Evolutionary conservation across 768 basidiomycete genomes (phyloP), one percentile per base, ranked within the genome.

Genomic region (Lentinula edodes): DNA sequence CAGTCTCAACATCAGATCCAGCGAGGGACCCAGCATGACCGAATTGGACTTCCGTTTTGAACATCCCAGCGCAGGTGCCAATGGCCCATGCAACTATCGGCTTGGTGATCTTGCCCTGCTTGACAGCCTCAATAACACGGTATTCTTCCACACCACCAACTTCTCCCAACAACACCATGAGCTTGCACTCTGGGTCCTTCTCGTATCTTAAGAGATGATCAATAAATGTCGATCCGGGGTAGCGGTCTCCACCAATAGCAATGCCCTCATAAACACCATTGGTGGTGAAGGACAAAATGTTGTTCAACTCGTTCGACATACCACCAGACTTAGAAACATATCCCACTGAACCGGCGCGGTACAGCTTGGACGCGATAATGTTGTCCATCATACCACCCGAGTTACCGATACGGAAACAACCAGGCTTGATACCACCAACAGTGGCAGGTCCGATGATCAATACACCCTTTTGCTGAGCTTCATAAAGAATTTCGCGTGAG

Each of bases 301-400:
- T 99, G 90, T 99, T 98, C 70, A 99, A 81, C 77, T 99, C 96
- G 81, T 98, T 98, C 70, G 96, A 98, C 96, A 99, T 99, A 75
- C 96, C 96, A 67, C 96, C 96, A 7, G 95, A 98, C 80, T 99
- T 99, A 75, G 94, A 97, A 72, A 99, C 96, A 76, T 98, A 99
- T 70, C 95, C 96, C 68, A 99, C 92, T 12, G 95, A 94, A 61
- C 96, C 96, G 32, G 95, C 80, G 70, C 95, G 94, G 85, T 98
- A 99, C 64, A 99, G 90, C 82, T 98, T 99, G 64, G 94, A 96
- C 6, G 95, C 80, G 71, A 98, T 97, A 79, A 98, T 95, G 83
- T 98, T 99, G 82, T 99, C 96, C 95, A 98, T 97, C 96, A 98
- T 98, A 71, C 91, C 96, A 81, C 96, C 96, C 62, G 93, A 95